Conservation (phyloP, 345 rosid genomes). For the Excoecaria cochinchinensis region DNA sequence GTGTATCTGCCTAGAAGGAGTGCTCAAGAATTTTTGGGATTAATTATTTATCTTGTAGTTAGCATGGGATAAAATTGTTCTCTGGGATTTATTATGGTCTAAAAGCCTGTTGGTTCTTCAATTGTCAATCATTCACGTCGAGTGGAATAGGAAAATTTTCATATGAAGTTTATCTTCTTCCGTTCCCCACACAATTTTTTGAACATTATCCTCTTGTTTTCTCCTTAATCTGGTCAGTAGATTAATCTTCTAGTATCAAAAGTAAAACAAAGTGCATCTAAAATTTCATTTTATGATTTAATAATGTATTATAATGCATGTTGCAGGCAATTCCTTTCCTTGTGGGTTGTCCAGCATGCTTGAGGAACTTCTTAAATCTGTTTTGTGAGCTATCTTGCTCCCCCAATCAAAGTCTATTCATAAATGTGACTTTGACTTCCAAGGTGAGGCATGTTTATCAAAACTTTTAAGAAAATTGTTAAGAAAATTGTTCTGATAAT, state of each 20-base stretch:
- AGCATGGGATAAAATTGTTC: not conserved
- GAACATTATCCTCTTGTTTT: not conserved
- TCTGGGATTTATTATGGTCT: not conserved
- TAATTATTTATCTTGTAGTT: not conserved
- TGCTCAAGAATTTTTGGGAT: not conserved
- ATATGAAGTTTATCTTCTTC: not conserved
- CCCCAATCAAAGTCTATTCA: constrained; percentile 30
- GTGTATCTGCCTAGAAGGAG: not conserved
- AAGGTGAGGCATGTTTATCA: constrained; percentile 18
- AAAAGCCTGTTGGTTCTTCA: not conserved
- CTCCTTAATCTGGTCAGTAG: not conserved
- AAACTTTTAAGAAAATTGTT: not conserved
- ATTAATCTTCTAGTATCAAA: not conserved
- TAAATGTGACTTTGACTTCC: constrained; percentile 28
- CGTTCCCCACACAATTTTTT: not conserved
- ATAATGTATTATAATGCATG: not conserved
- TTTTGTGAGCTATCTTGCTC: constrained; percentile 32
- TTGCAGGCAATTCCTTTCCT: constrained; percentile 31
- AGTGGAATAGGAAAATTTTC: not conserved
- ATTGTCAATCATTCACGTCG: not conserved
- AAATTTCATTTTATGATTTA: not conserved
- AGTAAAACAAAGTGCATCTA: not conserved
- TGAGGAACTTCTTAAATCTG: constrained; percentile 32
- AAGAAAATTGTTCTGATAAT: not conserved
- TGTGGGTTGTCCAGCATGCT: constrained; percentile 34